Conservation (phyloP, 352 stramenopile species). For the Phytophthora lateralis region DNA sequence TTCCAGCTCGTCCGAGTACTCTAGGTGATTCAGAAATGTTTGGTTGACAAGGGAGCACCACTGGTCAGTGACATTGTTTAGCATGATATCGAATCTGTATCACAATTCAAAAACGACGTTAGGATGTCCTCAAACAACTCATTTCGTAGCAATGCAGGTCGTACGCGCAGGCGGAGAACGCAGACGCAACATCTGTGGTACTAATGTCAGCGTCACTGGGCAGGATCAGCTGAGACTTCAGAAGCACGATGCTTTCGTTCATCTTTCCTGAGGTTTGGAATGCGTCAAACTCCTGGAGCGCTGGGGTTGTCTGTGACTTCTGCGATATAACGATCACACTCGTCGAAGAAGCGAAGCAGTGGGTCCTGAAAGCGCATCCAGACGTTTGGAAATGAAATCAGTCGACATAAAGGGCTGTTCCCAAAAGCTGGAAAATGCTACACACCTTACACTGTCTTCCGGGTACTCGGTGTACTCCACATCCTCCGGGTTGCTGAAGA, state of each 20-base stretch:
- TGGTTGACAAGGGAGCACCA: slow-evolving; percentile 70
- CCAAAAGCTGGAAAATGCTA: not conserved
- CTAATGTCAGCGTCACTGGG: slow-evolving; percentile 34
- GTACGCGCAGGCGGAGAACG: slow-evolving; percentile 69
- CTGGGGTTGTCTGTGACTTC: slow-evolving; percentile 59
- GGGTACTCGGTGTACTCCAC: slow-evolving; percentile 61
- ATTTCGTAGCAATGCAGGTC: slow-evolving; percentile 8
- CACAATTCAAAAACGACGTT: slow-evolving; percentile 1
- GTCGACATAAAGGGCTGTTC: not conserved
- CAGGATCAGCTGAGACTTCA: slow-evolving; percentile 55
- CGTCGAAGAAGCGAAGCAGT: slow-evolving; percentile 74
- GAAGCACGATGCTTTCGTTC: slow-evolving; percentile 30
- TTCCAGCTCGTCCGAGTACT: slow-evolving; percentile 75
- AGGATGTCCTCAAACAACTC: not conserved
- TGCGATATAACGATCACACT: slow-evolving; percentile 55
- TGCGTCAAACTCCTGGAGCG: slow-evolving; percentile 32
- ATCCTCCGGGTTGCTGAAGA: slow-evolving; percentile 63
- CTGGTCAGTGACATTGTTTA: slow-evolving; percentile 52
- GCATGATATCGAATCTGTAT: slow-evolving; percentile 61
- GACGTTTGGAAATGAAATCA: not conserved
- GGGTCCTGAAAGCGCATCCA: slow-evolving; percentile 38
- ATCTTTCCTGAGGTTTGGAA: slow-evolving; percentile 49
- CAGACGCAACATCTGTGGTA: slow-evolving; percentile 42
- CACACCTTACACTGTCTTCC: slow-evolving; percentile 36
- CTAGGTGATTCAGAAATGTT: slow-evolving; percentile 45